phyloP scores from a whole-genome alignment of 2,329 filamentous ascomycete species.

The Venturia nashicola region DNA sequence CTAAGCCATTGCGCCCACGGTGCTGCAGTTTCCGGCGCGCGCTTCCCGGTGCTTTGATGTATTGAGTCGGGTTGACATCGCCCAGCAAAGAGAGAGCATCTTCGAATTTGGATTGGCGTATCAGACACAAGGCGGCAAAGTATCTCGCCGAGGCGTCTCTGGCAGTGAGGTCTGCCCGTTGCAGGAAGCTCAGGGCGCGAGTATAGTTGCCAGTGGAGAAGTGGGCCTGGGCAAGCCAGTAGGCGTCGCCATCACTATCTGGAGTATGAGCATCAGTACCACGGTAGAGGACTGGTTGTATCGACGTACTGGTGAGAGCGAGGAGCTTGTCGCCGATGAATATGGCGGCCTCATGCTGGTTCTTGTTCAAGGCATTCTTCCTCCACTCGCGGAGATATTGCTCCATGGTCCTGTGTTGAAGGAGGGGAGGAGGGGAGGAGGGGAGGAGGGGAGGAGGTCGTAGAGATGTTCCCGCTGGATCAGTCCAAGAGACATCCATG shows the following conservation, averaged over 20 bases:
- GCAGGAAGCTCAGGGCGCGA: conserved; percentile 75
- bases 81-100: conserved; percentile 79
- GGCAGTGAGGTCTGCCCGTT: conserved; percentile 67
- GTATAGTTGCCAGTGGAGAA: conserved; percentile 93
- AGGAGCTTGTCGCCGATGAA: conserved; percentile 39
- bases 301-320: conserved; percentile 71
- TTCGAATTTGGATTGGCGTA: conserved; percentile 82
- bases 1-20: conserved; percentile 37
- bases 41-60: conserved; percentile 57
- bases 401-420: conserved; percentile 51
- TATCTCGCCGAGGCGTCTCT: conserved; percentile 83
- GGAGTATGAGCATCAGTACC: conserved; percentile 7
- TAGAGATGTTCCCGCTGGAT: neutral
- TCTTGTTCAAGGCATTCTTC: conserved; percentile 88
- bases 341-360: conserved; percentile 51
- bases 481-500: neutral
- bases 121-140: conserved; percentile 83
- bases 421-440: neutral
- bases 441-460: neutral
- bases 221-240: conserved; percentile 96
- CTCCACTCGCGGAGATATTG: conserved; percentile 87
- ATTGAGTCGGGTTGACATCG: conserved; percentile 84
- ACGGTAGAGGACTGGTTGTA: neutral
- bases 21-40: conserved; percentile 61
- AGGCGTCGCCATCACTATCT: conserved; percentile 91